These are phyloP conservation scores for Kitagawia praeruptora DNA, from an alignment of 129 eudicot genomes.

Conservation along the genomic window DNA sequence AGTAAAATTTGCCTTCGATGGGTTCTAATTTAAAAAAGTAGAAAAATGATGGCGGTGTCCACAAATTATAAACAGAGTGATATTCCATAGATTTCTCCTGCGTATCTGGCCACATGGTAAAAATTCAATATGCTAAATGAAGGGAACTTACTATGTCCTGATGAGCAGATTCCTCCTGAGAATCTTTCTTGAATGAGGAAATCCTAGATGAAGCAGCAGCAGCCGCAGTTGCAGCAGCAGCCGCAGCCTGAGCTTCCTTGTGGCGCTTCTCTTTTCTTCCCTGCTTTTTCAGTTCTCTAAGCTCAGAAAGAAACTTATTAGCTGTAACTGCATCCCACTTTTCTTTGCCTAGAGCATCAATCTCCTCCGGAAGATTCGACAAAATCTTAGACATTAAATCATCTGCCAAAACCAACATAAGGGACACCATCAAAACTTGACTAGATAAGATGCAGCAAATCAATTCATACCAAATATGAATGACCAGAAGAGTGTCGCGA, in stretches of 20 bases:
- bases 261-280: slow-evolving; percentile 90
- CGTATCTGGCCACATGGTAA: background rate
- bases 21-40: slow-evolving; percentile 24
- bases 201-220: slow-evolving; percentile 92
- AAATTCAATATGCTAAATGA: background rate
- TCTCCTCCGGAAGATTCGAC: slow-evolving; percentile 58
- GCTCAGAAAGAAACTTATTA: slow-evolving; percentile 68
- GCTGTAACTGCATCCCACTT: slow-evolving; percentile 85
- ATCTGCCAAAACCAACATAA: slow-evolving; percentile 41
- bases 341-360: slow-evolving; percentile 45
- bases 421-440: background rate
- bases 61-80: background rate
- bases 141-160: slow-evolving; percentile 37
- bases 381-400: slow-evolving; percentile 57
- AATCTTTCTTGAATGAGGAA: slow-evolving; percentile 83
- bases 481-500: background rate
- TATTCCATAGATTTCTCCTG: background rate
- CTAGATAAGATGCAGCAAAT: background rate
- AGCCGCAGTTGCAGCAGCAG: slow-evolving; percentile 99
- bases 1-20: slow-evolving; percentile 33
- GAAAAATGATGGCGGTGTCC: background rate
- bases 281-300: slow-evolving; percentile 79
- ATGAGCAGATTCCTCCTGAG: slow-evolving; percentile 46
- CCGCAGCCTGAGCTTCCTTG: slow-evolving; percentile 93
- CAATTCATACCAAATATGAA: background rate